Evolutionary conservation across 2,329 filamentous ascomycete genomes (phyloP).

Genomic region (Fusarium sp.): DNA sequence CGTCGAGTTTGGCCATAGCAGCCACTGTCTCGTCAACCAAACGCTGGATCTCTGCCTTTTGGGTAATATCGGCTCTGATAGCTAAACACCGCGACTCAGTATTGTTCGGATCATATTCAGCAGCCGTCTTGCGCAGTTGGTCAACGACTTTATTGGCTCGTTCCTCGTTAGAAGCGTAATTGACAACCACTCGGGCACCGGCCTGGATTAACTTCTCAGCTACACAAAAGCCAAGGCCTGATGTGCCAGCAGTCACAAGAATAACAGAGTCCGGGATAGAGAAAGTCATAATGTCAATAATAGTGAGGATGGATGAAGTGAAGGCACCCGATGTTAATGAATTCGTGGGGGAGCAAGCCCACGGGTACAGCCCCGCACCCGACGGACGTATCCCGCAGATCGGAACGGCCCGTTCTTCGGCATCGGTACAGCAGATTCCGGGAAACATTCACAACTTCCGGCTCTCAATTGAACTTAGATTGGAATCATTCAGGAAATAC

Average conservation of each 20-base stretch:
- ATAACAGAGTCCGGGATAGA: not conserved
- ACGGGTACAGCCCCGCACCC: too few species aligned
- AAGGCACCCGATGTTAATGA: too few species aligned
- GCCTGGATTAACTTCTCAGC: constrained; percentile 1
- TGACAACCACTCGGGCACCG: constrained; percentile 3
- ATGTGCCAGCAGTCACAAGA: constrained; percentile 8
- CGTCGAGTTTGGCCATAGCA: not conserved
- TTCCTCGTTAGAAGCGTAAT: constrained; percentile 9
- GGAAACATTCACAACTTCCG: too few species aligned
- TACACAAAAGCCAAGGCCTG: constrained; percentile 1
- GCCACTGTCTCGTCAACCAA: not conserved
- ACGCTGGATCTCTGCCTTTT: not conserved
- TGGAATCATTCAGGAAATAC: too few species aligned
- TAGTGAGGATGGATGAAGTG: not conserved
- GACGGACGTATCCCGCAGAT: too few species aligned
- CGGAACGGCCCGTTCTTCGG: too few species aligned
- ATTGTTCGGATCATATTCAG: accelerated
- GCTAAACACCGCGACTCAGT: not conserved
- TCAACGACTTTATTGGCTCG: not conserved
- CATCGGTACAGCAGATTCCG: too few species aligned
- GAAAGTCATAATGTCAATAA: not conserved
- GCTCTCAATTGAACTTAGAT: too few species aligned
- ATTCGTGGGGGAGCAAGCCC: too few species aligned
- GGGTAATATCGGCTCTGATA: not conserved
- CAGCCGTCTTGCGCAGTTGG: accelerated